A percentile compares a stretch with the other conserved stretches of the same genome.
Conservation (phyloP, 352 stramenopile species). For the Pythium pectinolyticum region DNA sequence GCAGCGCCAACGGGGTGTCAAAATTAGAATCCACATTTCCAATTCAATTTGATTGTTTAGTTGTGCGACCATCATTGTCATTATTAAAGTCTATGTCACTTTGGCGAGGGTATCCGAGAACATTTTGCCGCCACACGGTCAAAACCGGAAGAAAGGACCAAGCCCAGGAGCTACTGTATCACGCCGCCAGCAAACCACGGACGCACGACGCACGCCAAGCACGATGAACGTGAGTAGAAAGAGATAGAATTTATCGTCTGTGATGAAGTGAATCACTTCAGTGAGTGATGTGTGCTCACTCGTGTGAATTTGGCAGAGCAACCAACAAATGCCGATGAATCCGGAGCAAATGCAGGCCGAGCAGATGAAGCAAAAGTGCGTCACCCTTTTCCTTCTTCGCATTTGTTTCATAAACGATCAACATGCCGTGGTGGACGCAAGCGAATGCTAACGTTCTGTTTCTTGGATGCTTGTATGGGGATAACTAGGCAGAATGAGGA, state of each 20-base stretch:
- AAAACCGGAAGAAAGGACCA: conserved; percentile 1
- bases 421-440: not conserved
- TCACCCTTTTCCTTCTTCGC: not conserved
- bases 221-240: too few species aligned
- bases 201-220: too few species aligned
- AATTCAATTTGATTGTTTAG: too few species aligned
- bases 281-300: not conserved
- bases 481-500: conserved; percentile 68
- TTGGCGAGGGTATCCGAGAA: conserved; percentile 4
- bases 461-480: not conserved
- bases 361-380: conserved; percentile 83
- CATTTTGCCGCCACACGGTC: conserved; percentile 3
- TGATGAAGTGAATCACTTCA: too few species aligned
- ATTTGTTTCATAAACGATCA: not conserved
- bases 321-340: conserved; percentile 48
- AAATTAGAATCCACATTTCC: too few species aligned
- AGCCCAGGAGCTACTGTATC: not conserved
- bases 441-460: not conserved
- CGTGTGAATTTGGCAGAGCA: conserved; percentile 4
- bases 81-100: conserved; percentile 4
- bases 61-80: too few species aligned
- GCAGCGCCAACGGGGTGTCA: too few species aligned
- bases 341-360: conserved; percentile 86
- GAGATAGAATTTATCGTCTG: too few species aligned
- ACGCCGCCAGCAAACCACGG: not conserved